phyloP scores from a whole-genome alignment of 768 basidiomycete genomes.

The Auriscalpium microsporum region DNA sequence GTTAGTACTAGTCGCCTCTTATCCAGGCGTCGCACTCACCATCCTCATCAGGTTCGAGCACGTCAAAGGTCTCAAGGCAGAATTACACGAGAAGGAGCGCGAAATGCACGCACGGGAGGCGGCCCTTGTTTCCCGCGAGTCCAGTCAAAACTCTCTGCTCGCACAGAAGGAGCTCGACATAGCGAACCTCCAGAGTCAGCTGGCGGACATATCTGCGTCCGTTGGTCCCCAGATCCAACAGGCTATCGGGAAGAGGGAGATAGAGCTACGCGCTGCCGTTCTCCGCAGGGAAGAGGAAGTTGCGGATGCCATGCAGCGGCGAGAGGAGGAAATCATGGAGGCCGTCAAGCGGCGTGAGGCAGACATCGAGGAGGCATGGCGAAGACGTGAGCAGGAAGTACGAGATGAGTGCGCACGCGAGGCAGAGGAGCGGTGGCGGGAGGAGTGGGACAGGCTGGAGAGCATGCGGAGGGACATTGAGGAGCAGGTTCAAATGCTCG shows the following conservation, averaged over 20 bases:
- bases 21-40: neutral
- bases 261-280: conserved; percentile 57
- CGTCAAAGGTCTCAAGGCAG: conserved; percentile 56
- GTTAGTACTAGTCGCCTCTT: conserved; percentile 29
- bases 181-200: conserved; percentile 29
- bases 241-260: conserved; percentile 55
- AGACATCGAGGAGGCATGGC: conserved; percentile 57
- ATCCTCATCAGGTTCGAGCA: conserved; percentile 40
- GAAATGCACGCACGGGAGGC: conserved; percentile 54
- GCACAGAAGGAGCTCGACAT: conserved; percentile 57
- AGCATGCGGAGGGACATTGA: conserved; percentile 42
- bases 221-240: conserved; percentile 34
- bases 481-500: conserved; percentile 34
- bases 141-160: conserved; percentile 37
- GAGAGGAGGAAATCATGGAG: conserved; percentile 67
- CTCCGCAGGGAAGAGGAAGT: conserved; percentile 66
- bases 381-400: conserved; percentile 40
- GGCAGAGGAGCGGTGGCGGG: conserved; percentile 26
- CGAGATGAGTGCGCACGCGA: conserved; percentile 41
- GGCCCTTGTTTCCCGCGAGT: conserved; percentile 46
- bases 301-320: conserved; percentile 47
- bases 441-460: conserved; percentile 42
- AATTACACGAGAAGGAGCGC: conserved; percentile 50
- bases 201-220: conserved; percentile 15
- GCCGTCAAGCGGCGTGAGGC: conserved; percentile 57